Evolutionary conservation across 148 eudicot species (phyloP), one percentile per base, ranked within the genome.

Genomic region (Vaccinium macrocarpon): DNA sequence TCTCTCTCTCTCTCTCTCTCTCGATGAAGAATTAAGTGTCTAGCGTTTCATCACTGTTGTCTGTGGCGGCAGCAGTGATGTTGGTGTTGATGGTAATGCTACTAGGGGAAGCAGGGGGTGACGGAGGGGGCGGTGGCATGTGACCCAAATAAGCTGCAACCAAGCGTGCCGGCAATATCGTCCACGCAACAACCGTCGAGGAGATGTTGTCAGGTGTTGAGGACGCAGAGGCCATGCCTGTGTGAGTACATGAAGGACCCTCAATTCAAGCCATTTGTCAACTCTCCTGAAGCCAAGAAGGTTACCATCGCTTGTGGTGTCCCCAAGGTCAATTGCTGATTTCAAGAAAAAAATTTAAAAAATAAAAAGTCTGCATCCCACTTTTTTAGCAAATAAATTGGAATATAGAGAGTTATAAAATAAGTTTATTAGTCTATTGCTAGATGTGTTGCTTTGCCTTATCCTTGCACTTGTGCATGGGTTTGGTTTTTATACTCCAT

Each of bases 201-300:
- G 12, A 76, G n/a, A 11, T 88, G 91, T 25, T 90, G 91, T 79
- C 38, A 48, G 15, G 85, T 70, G 90, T 80, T 90, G 77, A 88
- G 66, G 76, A 84, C 82, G 62, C 90, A 90, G 83, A 50, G 23
- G 78, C 86, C 88, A 2, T 90, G 91, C 82, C 82, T 90, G n/a
- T 90, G 91, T 78, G 85, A 82, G 12, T 88, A 88, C 86, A 32
- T 86, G 13, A 80, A 38, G 18, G 84, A 90, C 84, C 91, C 91
- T 4, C 55, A 46, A 6, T 62, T 90, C 38, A 62, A 53, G 53
- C 87, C 66, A 29, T 90, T 82, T 73, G 82, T 90, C 11, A 82
- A 84, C 85, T 86, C 90, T 56, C 86, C 86, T 27, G 76, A 81
- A 0, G 86, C 91, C 78, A 57, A 48, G 71, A 84, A 50, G 79